A percentile compares a stretch with the other conserved stretches of the same genome.
Conservation (phyloP, 2,329 filamentous ascomycete genomes). For the Elsinoe arachidis region DNA sequence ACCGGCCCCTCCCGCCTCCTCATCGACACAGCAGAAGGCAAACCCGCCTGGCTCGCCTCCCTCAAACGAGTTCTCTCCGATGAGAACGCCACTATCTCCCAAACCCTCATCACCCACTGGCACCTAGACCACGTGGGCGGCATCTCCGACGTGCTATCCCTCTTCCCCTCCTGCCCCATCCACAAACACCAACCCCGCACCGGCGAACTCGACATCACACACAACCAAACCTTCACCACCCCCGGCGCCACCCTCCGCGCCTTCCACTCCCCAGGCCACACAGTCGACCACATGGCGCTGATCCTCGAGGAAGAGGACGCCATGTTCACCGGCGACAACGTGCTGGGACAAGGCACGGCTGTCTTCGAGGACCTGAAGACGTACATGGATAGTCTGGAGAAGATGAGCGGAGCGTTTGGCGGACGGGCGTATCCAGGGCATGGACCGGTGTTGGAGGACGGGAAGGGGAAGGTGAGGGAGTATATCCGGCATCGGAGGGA, state of each 20-base stretch:
- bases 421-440: slow-evolving; percentile 81
- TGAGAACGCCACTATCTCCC: slow-evolving; percentile 61
- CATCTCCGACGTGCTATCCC: slow-evolving; percentile 55
- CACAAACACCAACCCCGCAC: slow-evolving; percentile 56
- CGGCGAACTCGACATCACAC: slow-evolving; percentile 45
- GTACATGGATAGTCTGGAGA: slow-evolving; percentile 61
- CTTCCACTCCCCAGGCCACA: slow-evolving; percentile 64
- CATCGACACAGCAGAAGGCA: slow-evolving; percentile 84
- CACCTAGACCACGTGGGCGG: slow-evolving; percentile 80
- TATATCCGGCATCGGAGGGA: slow-evolving; percentile 75
- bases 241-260: slow-evolving; percentile 61
- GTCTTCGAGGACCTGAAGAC: slow-evolving; percentile 68
- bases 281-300: slow-evolving; percentile 73
- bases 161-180: slow-evolving; percentile 55
- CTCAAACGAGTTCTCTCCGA: slow-evolving; percentile 56
- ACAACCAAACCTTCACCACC: slow-evolving; percentile 48
- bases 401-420: slow-evolving; percentile 56
- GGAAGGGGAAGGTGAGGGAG: slow-evolving; percentile 61
- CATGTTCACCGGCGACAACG: slow-evolving; percentile 84
- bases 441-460: slow-evolving; percentile 67
- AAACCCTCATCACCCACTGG: slow-evolving; percentile 80
- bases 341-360: slow-evolving; percentile 76
- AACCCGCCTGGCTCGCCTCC: slow-evolving; percentile 59
- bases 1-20: slow-evolving; percentile 64
- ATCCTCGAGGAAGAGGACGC: slow-evolving; percentile 67